Conservation (phyloP, 371 early-diverging fungal species). For the Apophysomyces elegans region DNA sequence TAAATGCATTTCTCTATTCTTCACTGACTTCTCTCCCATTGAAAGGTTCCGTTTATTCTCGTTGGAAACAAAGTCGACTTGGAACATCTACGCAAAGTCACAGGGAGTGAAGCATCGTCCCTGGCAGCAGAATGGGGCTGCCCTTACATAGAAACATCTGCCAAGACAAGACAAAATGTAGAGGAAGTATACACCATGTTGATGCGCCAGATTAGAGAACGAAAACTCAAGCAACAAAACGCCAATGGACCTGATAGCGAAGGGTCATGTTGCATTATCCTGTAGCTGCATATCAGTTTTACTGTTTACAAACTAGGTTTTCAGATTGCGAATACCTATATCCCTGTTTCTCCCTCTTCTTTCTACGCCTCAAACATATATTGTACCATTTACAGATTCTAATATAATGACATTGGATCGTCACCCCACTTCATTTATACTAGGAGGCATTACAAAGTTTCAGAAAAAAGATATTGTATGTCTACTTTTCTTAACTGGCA, state of each 20-base stretch:
- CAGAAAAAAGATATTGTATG: no score
- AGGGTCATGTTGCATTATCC: conserved; percentile 49
- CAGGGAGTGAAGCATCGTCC: conserved; percentile 67
- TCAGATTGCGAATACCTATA: not conserved
- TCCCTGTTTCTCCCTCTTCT: not conserved
- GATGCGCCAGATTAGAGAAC: conserved; percentile 78
- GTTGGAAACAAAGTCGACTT: conserved; percentile 91
- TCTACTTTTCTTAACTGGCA: no score
- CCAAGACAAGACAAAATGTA: conserved; percentile 87
- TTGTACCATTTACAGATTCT: conserved; percentile 7
- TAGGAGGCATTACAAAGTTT: not conserved
- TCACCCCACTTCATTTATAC: not conserved
- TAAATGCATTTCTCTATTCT: not conserved
- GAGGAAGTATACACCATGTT: conserved; percentile 79
- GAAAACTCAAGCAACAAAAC: conserved; percentile 66
- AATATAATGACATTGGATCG: not conserved
- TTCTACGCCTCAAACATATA: not conserved
- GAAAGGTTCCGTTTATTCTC: conserved; percentile 77
- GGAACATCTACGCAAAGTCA: conserved; percentile 73
- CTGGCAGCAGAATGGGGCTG: conserved; percentile 83
- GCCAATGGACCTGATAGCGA: conserved; percentile 48
- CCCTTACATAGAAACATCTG: conserved; percentile 84
- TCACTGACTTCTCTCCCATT: conserved; percentile 7
- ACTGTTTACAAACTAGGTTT: not conserved
- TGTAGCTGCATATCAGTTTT: conserved; percentile 23